A percentile compares a stretch with the other conserved stretches of the same genome.
These are phyloP conservation scores for Pezicula neosporulosa DNA, from an alignment of 2,329 filamentous ascomycete genomes.

Conservation along the genomic window DNA sequence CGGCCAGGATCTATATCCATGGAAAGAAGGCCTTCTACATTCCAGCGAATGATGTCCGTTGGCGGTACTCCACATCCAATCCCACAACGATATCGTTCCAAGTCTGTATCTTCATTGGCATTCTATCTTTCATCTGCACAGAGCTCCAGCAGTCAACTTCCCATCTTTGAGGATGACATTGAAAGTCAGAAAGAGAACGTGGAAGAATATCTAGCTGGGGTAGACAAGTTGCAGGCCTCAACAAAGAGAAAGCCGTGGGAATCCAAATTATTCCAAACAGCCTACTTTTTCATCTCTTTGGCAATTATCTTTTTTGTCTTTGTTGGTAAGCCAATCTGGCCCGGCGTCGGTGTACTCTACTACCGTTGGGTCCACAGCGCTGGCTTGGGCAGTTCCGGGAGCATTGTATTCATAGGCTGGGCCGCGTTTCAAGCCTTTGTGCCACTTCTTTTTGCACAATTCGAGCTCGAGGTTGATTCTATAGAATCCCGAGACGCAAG, in stretches of 20 bases:
- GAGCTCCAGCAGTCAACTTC: background rate
- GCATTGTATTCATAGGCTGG: slow-evolving; percentile 34
- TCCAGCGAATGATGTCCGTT: too few relatives aligned
- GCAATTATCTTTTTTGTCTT: slow-evolving; percentile 43
- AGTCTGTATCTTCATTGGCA: background rate
- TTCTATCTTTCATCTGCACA: background rate
- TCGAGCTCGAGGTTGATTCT: background rate
- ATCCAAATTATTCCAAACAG: slow-evolving; percentile 30
- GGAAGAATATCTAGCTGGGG: background rate
- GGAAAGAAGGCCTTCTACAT: background rate
- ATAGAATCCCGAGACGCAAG: slow-evolving; percentile 16
- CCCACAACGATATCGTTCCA: too few relatives aligned
- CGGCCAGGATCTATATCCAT: background rate
- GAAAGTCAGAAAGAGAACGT: background rate
- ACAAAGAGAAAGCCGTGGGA: background rate
- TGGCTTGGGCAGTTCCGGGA: slow-evolving; percentile 8
- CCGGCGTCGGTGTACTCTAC: slow-evolving; percentile 23
- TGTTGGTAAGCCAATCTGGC: slow-evolving; percentile 41
- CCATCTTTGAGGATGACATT: background rate
- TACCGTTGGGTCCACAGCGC: background rate
- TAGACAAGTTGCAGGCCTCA: background rate
- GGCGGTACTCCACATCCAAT: too few relatives aligned
- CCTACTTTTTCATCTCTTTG: slow-evolving; percentile 32
- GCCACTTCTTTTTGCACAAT: background rate
- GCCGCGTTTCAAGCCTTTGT: slow-evolving; percentile 1